Percentiles rank a stretch among this genome's conserved stretches.
phyloP scores from a whole-genome alignment of 441 rosid genomes.

The Corymbia calophylla region DNA sequence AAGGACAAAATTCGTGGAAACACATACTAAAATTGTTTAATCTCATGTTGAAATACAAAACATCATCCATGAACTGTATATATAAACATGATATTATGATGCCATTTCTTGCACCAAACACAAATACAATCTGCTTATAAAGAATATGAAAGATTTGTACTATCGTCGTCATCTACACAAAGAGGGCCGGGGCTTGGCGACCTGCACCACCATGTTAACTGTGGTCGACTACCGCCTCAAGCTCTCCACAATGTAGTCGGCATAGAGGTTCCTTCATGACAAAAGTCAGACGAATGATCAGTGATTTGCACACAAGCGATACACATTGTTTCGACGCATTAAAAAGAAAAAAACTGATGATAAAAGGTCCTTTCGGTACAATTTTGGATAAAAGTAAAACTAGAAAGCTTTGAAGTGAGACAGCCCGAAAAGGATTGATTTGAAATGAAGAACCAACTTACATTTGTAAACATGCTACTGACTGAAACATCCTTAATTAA shows the following conservation, averaged over 20 bases:
- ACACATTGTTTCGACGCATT: background rate
- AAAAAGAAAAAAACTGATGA: background rate
- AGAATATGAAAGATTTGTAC: background rate
- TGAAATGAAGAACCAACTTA: background rate
- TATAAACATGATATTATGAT: background rate
- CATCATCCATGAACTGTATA: background rate
- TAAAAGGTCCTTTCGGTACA: background rate
- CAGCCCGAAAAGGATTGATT: background rate
- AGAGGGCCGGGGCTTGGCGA: background rate
- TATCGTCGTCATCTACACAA: constrained; percentile 17
- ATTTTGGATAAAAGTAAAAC: background rate
- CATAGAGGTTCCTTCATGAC: constrained; percentile 72
- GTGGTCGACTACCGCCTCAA: constrained; percentile 56
- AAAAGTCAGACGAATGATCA: background rate
- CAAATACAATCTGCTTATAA: background rate
- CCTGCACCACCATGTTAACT: background rate
- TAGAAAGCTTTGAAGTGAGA: background rate
- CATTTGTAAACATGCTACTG: background rate
- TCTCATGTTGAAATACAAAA: background rate
- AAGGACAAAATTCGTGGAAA: background rate
- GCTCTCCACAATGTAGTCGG: constrained; percentile 87
- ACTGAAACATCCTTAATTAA: background rate
- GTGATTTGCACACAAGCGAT: background rate
- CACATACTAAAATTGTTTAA: background rate
- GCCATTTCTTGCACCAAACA: background rate